Base-by-base conservation (phyloP, 345 rosid genomes). In the Acer yangbiense region DNA sequence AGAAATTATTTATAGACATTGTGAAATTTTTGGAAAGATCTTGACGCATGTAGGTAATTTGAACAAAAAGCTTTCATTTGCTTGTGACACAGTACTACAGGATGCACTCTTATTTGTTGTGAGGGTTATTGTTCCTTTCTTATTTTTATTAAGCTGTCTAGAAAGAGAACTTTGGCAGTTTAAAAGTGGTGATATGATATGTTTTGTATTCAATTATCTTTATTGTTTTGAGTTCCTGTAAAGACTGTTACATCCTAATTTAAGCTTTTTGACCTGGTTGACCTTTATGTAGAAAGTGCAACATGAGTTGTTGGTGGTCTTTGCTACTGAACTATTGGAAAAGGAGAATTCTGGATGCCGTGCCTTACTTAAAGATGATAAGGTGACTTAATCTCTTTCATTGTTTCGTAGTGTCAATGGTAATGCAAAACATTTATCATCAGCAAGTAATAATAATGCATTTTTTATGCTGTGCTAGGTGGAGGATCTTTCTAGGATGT, bases 401-500 rank as follows among this genome's bases (percentile, higher is more conserved):
- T 57, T 71, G 43, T 69, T 58, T 60, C 39, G 61, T 78, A 16
- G 16, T 20, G 35, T 62, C 41, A 27, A 17, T 60, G 39, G 32
- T 77, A 60, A 55, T 44, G 25, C 60, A n/a, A 54, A 74, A 39
- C 12, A 74, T 72, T 3, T 63, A 50, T 46, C 10, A 50, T 46
- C 10, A 0, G 9, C 9, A 23, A 25, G 32, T 25, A 7, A 18
- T 57, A n/a, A 41, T 23, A 64, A 71, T 35, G 23, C 20, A 29
- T 48, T 63, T 72, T 65, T 62, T 68, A 52, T 64, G 9, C 39
- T 21, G 23, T 76, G 44, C 68, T 81, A 96, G 99, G 91, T 88
- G 74, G 98, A 90, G 20, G 99, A 97, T 83, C 93, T 97, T 73
- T 97, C 98, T 32, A 88, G 99, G 89, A 97, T 94, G 94, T 92